phyloP scores from a whole-genome alignment of 1,284 basidiomycete species.

The Rugosomyces carneus region DNA sequence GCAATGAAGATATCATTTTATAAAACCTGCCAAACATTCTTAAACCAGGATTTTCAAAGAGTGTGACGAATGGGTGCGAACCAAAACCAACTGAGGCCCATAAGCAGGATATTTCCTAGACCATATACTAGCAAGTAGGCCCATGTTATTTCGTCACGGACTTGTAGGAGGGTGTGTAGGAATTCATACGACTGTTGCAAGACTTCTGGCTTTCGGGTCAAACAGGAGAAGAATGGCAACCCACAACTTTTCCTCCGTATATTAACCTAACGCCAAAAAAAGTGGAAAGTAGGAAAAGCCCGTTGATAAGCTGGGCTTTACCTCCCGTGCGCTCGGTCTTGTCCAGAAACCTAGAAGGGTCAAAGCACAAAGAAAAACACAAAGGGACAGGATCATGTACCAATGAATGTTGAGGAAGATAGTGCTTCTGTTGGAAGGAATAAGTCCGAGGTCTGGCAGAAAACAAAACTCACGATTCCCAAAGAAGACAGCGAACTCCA shows the following conservation, averaged over 20 bases:
- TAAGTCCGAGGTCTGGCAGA: too few relatives aligned
- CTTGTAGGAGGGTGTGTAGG: slow-evolving; percentile 44
- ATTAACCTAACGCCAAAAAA: slow-evolving; percentile 62
- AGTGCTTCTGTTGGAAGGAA: slow-evolving; percentile 53
- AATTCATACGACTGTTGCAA: slow-evolving; percentile 38
- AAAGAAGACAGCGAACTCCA: slow-evolving; percentile 62
- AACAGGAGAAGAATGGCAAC: slow-evolving; percentile 18
- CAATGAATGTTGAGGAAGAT: slow-evolving; percentile 69
- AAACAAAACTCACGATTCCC: slow-evolving; percentile 56
- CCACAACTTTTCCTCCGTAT: slow-evolving; percentile 59
- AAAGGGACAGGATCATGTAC: slow-evolving; percentile 2
- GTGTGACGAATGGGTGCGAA: slow-evolving; percentile 28
- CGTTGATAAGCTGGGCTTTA: slow-evolving; percentile 59
- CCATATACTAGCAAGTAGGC: slow-evolving; percentile 45
- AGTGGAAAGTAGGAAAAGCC: slow-evolving; percentile 48
- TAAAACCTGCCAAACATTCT: slow-evolving; percentile 43
- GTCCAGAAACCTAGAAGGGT: slow-evolving; percentile 58
- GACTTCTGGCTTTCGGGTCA: background rate
- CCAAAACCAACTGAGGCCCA: slow-evolving; percentile 69
- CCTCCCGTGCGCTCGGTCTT: slow-evolving; percentile 68
- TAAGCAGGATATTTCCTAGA: slow-evolving; percentile 52
- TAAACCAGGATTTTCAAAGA: background rate
- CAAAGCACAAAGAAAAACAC: background rate
- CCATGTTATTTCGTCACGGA: slow-evolving; percentile 42
- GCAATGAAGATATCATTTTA: slow-evolving; percentile 59